Evolutionary conservation across 1,139 yeast species (phyloP).

Genomic region (Yamadazyma spencermartinsiae): DNA sequence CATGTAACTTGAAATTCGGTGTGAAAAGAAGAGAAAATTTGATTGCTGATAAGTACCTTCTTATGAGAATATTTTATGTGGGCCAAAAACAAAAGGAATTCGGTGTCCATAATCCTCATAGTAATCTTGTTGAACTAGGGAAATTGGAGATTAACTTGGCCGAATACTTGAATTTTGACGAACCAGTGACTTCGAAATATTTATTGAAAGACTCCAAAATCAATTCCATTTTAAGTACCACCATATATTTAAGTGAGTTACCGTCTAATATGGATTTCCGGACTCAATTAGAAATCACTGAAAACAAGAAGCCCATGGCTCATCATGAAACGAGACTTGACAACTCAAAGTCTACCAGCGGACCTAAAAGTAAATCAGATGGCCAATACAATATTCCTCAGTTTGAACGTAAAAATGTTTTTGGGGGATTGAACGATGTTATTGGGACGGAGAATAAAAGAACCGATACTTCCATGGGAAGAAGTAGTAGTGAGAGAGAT

Average conservation of each 20-base stretch:
- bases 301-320: slow-evolving; percentile 15
- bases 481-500: slow-evolving; percentile 10
- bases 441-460: slow-evolving; percentile 16
- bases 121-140: slow-evolving; percentile 54
- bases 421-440: slow-evolving; percentile 44
- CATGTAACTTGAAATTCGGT: slow-evolving; percentile 44
- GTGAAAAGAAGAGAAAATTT: slow-evolving; percentile 35
- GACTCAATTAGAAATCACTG: slow-evolving; percentile 40
- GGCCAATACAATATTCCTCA: slow-evolving; percentile 32
- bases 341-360: slow-evolving; percentile 1
- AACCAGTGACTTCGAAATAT: slow-evolving; percentile 58
- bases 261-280: slow-evolving; percentile 44
- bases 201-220: slow-evolving; percentile 76
- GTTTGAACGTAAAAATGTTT: slow-evolving; percentile 38
- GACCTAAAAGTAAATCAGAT: slow-evolving; percentile 1
- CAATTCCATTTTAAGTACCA: slow-evolving; percentile 67
- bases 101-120: slow-evolving; percentile 10
- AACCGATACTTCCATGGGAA: not conserved
- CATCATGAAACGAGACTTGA: slow-evolving; percentile 9
- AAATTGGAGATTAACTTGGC: slow-evolving; percentile 64
- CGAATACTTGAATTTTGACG: slow-evolving; percentile 63
- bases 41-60: slow-evolving; percentile 39
- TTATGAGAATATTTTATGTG: slow-evolving; percentile 35
- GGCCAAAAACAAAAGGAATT: slow-evolving; percentile 42
- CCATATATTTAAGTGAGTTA: slow-evolving; percentile 41